Percentiles rank a stretch among this genome's conserved stretches.
These are phyloP conservation scores for Xylaria grammica DNA, from an alignment of 495 filamentous ascomycete species.

Conservation along the genomic window DNA sequence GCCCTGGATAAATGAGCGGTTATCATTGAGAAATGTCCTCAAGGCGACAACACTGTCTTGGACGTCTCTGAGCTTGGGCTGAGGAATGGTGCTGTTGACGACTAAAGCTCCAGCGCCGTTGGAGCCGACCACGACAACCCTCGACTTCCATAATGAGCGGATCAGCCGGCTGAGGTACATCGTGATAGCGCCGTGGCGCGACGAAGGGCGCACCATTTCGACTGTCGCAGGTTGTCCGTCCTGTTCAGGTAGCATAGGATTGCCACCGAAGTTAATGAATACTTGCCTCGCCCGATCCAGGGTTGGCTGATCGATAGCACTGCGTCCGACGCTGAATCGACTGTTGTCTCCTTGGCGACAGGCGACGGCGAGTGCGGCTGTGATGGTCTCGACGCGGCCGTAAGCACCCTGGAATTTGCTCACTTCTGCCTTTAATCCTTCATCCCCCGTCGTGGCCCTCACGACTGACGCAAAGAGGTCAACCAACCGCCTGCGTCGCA, in stretches of 20 bases:
- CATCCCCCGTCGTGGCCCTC: slow-evolving; percentile 71
- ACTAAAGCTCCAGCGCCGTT: slow-evolving; percentile 61
- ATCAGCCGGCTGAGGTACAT: slow-evolving; percentile 86
- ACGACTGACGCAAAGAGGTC: slow-evolving; percentile 90
- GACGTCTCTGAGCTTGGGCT: slow-evolving; percentile 70
- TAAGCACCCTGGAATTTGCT: slow-evolving; percentile 82
- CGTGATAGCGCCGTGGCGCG: slow-evolving; percentile 84
- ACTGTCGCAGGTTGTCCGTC: slow-evolving; percentile 65
- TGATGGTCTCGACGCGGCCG: slow-evolving; percentile 82
- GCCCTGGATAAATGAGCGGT: slow-evolving; percentile 90
- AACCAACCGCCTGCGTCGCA: slow-evolving; percentile 82
- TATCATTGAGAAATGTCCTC: slow-evolving; percentile 78
- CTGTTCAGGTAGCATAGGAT: slow-evolving; percentile 76
- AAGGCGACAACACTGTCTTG: slow-evolving; percentile 81
- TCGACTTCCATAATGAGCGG: slow-evolving; percentile 80
- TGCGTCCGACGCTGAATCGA: slow-evolving; percentile 65
- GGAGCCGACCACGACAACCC: slow-evolving; percentile 49
- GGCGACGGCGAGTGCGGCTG: slow-evolving; percentile 92
- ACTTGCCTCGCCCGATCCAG: slow-evolving; percentile 81
- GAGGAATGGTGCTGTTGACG: slow-evolving; percentile 64
- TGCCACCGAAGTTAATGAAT: slow-evolving; percentile 89
- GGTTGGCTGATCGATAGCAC: slow-evolving; percentile 77
- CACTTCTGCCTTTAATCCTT: slow-evolving; percentile 78
- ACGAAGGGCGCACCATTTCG: slow-evolving; percentile 84
- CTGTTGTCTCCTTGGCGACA: slow-evolving; percentile 89